Percentiles rank a stretch among this genome's conserved stretches.
Conservation (phyloP, 345 rosid genomes). For the Heritiera littoralis region DNA sequence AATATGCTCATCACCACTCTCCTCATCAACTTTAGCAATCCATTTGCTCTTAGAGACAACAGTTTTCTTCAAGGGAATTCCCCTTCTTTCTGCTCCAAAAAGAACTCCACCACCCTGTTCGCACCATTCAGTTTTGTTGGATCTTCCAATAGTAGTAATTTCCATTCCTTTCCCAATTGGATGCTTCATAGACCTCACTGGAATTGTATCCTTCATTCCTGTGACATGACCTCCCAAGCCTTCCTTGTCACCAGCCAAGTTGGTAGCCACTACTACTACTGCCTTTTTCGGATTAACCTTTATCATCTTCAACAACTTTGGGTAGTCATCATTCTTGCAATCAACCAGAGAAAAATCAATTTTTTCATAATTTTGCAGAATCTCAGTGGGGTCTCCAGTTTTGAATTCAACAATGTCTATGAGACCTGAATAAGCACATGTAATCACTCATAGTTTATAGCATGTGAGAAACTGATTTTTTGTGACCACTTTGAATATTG, state of each 20-base stretch:
- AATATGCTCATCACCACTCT: conserved; percentile 56
- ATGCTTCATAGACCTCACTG: conserved; percentile 45
- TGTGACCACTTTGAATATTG: no score
- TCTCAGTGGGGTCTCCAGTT: conserved; percentile 43
- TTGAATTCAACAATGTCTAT: conserved; percentile 44
- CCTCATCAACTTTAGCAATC: conserved; percentile 39
- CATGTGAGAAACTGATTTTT: no score
- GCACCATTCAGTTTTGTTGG: conserved; percentile 15
- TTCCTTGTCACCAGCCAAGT: conserved; percentile 36
- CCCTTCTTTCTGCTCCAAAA: conserved; percentile 2
- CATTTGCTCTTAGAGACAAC: conserved; percentile 32
- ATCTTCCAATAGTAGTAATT: conserved; percentile 38
- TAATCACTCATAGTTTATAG: no score
- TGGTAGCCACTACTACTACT: conserved; percentile 50
- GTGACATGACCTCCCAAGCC: conserved; percentile 39
- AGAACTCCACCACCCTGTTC: conserved; percentile 6
- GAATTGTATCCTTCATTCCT: conserved; percentile 31
- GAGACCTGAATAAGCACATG: conserved; percentile 25
- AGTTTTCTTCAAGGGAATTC: conserved; percentile 10
- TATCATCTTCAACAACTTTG: conserved; percentile 31
- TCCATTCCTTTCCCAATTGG: conserved; percentile 52
- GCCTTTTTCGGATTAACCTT: conserved; percentile 41
- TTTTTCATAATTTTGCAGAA: conserved; percentile 34
- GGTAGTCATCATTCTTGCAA: conserved; percentile 39
- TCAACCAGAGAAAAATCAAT: conserved; percentile 47